A percentile compares a stretch with the other conserved stretches of the same genome.
phyloP scores from a whole-genome alignment of 2,329 filamentous ascomycete species.

The Trichoderma semiorbis region DNA sequence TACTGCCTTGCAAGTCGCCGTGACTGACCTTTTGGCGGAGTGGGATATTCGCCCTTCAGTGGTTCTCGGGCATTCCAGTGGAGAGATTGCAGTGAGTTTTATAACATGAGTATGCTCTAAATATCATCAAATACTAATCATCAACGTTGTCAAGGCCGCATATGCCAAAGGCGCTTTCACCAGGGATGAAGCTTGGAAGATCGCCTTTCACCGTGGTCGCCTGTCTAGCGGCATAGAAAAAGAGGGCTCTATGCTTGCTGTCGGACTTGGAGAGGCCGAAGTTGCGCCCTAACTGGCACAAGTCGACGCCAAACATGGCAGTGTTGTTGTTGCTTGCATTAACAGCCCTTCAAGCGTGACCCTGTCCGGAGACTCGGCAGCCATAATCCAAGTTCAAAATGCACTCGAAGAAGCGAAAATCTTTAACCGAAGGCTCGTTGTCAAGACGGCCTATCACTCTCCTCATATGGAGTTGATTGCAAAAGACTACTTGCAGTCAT shows the following conservation, averaged over 20 bases:
- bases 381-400: background rate
- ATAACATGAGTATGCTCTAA: background rate
- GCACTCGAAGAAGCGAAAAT: conserved; percentile 24
- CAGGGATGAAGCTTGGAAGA: no score
- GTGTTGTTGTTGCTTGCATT: conserved; percentile 25
- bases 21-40: background rate
- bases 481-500: conserved; percentile 23
- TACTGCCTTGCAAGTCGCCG: background rate
- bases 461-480: conserved; percentile 40
- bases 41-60: background rate
- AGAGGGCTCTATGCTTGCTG: conserved; percentile 24
- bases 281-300: background rate
- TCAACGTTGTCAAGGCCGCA: no score
- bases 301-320: conserved; percentile 18
- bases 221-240: background rate
- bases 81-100: conserved; percentile 8
- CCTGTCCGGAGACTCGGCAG: conserved; percentile 29
- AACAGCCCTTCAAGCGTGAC: conserved; percentile 26
- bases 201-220: background rate
- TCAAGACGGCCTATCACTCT: conserved; percentile 50
- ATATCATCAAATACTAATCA: background rate
- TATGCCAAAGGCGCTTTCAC: no score
- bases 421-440: conserved; percentile 36
- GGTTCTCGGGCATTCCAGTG: conserved; percentile 3
- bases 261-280: conserved; percentile 17